Conservation (phyloP, 2,329 filamentous ascomycete species). For the Colletotrichum graminicola region DNA sequence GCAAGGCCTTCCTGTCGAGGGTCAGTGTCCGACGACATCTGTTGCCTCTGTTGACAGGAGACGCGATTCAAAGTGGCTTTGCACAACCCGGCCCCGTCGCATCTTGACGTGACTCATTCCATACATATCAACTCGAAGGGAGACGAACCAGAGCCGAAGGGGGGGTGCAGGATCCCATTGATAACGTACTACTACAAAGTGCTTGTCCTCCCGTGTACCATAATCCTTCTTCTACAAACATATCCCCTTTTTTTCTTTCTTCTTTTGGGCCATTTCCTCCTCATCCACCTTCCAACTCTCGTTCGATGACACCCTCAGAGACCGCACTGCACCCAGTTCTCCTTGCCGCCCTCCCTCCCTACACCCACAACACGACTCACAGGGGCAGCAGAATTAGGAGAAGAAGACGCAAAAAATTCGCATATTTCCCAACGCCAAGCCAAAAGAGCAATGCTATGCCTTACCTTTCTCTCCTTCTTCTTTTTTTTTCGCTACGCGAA, state of each 20-base stretch:
- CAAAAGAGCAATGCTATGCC: constrained; percentile 41
- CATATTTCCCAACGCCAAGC: constrained; percentile 27
- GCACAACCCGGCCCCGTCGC: neutral
- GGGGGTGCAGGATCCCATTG: neutral
- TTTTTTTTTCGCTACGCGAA: constrained; percentile 17
- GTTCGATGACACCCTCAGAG: neutral
- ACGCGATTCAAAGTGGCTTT: neutral
- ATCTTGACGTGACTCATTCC: neutral
- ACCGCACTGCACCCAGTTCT: too few relatives aligned
- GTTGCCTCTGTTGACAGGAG: neutral
- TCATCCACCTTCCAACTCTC: neutral
- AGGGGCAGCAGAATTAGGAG: constrained; percentile 5
- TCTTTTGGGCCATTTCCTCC: neutral
- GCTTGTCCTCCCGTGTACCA: constrained; percentile 15
- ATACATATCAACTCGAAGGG: neutral
- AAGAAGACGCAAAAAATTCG: neutral
- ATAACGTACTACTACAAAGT: constrained; percentile 16
- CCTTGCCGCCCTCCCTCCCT: neutral
- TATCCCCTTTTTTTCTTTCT: neutral
- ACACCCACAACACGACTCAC: neutral
- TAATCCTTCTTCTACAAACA: constrained; percentile 16
- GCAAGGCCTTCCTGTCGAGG: neutral
- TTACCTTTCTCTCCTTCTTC: constrained; percentile 32
- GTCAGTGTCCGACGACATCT: neutral
- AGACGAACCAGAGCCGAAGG: neutral